Percentiles rank a stretch among this genome's conserved stretches.
Conservation (phyloP, 495 filamentous ascomycete species). For the Neurospora terricola region DNA sequence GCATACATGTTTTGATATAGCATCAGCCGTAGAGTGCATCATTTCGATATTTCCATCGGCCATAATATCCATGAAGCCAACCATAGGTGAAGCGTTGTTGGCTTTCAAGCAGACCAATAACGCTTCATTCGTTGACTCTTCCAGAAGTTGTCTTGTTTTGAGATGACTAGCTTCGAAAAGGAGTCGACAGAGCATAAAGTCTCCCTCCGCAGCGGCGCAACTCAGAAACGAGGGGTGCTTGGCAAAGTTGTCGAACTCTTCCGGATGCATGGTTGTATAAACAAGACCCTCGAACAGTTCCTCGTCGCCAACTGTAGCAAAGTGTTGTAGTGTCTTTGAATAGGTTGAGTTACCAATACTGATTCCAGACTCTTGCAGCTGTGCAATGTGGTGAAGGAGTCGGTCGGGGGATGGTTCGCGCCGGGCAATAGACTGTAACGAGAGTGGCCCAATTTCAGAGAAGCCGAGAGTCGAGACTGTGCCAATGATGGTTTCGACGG, state of each 20-base stretch:
- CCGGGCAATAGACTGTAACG: conserved; percentile 59
- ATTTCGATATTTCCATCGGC: conserved; percentile 7
- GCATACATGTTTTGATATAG: conserved; percentile 9
- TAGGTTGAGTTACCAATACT: conserved; percentile 49
- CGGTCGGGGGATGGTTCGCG: conserved; percentile 44
- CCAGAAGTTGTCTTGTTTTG: neutral
- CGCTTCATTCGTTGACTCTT: conserved; percentile 2
- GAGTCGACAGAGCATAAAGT: conserved; percentile 22
- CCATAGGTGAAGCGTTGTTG: neutral
- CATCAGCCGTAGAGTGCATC: neutral
- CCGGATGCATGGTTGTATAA: conserved; percentile 63
- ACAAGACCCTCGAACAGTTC: conserved; percentile 51
- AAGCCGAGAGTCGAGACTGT: conserved; percentile 56
- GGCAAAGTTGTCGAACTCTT: conserved; percentile 53
- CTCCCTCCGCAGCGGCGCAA: conserved; percentile 12
- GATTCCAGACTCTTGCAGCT: conserved; percentile 50
- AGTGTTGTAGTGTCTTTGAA: conserved; percentile 44
- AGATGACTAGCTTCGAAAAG: conserved; percentile 15
- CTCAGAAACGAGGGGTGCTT: conserved; percentile 39
- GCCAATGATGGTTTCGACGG: conserved; percentile 52
- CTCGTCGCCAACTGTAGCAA: conserved; percentile 44
- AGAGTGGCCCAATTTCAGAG: conserved; percentile 57
- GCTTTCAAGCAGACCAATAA: neutral
- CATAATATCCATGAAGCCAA: conserved; percentile 24
- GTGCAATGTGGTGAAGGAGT: conserved; percentile 43